A percentile compares a stretch with the other conserved stretches of the same genome.
These are phyloP conservation scores for Ensete glaucum DNA, from an alignment of 176 grass and related monocot genomes.

Conservation along the genomic window DNA sequence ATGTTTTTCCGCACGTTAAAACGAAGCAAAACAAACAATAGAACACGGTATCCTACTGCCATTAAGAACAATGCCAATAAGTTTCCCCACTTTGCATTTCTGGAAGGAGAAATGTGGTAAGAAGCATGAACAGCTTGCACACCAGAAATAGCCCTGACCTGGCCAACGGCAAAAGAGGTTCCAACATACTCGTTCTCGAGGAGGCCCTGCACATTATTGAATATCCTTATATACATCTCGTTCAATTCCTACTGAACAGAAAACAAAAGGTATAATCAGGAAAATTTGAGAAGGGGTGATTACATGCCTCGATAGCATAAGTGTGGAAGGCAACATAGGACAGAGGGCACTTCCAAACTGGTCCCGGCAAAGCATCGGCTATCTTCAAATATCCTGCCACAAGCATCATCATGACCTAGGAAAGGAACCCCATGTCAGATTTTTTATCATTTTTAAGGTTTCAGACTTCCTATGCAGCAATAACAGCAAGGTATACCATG, in stretches of 20 bases:
- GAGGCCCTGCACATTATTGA: constrained; percentile 43
- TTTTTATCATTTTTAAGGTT: not conserved
- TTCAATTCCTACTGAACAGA: too few species aligned
- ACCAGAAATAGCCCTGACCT: constrained; percentile 71
- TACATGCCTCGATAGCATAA: constrained; percentile 54
- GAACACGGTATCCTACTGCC: constrained; percentile 52
- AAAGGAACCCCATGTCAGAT: not conserved
- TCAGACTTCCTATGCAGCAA: not conserved
- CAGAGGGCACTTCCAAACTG: constrained; percentile 68
- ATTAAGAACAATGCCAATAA: constrained; percentile 62
- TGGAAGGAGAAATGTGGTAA: constrained; percentile 59
- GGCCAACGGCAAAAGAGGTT: constrained; percentile 73
- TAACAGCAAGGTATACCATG: not conserved
- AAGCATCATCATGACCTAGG: constrained; percentile 78
- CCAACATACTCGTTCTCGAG: constrained; percentile 86
- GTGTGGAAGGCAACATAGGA: constrained; percentile 73
- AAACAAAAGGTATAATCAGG: too few species aligned
- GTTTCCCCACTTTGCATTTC: constrained; percentile 61
- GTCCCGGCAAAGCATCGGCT: constrained; percentile 35
- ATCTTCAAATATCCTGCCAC: constrained; percentile 84
- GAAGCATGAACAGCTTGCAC: constrained; percentile 74
- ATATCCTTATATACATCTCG: not conserved
- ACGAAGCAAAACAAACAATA: constrained; percentile 54
- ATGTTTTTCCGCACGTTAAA: constrained; percentile 36
- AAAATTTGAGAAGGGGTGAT: not conserved